Evolutionary conservation across 1,284 basidiomycete genomes (phyloP).

Genomic region (Pseudozyma thailandica): DNA sequence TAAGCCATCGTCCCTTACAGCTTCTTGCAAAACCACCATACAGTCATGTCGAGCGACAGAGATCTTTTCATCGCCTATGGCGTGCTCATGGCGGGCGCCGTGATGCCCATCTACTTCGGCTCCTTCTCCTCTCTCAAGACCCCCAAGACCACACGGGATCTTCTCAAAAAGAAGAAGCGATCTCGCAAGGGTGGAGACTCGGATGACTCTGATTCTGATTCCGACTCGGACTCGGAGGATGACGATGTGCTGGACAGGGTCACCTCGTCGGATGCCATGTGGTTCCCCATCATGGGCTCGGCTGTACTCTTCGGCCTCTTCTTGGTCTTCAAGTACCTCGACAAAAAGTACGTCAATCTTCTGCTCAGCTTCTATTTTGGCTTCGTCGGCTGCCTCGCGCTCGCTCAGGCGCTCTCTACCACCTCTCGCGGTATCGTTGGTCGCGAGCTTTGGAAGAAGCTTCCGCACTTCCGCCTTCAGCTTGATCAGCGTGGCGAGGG

Average conservation of each 20-base stretch:
- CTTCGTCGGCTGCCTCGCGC: conserved; percentile 56
- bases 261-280: conserved; percentile 61
- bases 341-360: conserved; percentile 60
- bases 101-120: conserved; percentile 61
- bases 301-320: conserved; percentile 61
- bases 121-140: conserved; percentile 60
- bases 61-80: conserved; percentile 60
- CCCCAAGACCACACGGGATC: conserved; percentile 53
- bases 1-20: no score
- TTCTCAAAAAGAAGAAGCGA: conserved; percentile 47
- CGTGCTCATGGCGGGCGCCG: conserved; percentile 54
- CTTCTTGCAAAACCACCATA: no score
- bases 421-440: conserved; percentile 26
- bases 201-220: conserved; percentile 25
- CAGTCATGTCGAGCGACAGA: conserved; percentile 38
- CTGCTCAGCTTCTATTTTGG: conserved; percentile 65
- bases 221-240: conserved; percentile 47
- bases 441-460: conserved; percentile 46
- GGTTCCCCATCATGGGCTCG: conserved; percentile 65
- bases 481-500: conserved; percentile 46
- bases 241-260: conserved; percentile 52
- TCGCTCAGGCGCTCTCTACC: conserved; percentile 47
- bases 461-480: conserved; percentile 40
- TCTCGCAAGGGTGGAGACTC: conserved; percentile 5
- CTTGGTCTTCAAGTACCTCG: conserved; percentile 64